Conservation (phyloP, 2,329 filamentous ascomycete genomes). For the Drechslerella coelobrocha region DNA sequence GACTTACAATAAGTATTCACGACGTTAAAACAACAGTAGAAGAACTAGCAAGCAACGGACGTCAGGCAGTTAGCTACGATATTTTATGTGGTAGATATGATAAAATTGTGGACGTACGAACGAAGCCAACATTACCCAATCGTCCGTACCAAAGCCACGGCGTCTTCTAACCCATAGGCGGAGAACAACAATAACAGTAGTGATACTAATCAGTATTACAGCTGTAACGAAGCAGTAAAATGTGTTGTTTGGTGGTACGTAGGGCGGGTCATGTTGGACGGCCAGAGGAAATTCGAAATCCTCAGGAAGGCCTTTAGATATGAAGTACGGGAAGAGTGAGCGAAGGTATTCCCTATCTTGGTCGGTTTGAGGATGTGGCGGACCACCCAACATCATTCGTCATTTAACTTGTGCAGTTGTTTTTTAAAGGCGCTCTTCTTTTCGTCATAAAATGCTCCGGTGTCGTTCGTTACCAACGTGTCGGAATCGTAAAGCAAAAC, state of each 20-base stretch:
- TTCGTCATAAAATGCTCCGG: slow-evolving; percentile 3
- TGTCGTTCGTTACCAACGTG: slow-evolving; percentile 10
- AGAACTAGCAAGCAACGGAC: slow-evolving; percentile 11
- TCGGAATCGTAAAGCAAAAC: slow-evolving; percentile 24
- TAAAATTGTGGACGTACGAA: slow-evolving; percentile 24
- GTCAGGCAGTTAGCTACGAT: not conserved
- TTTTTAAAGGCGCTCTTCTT: slow-evolving; percentile 2
- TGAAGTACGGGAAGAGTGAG: slow-evolving; percentile 20
- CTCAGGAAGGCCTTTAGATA: slow-evolving; percentile 18
- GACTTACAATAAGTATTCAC: slow-evolving; percentile 29
- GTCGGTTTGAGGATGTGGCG: slow-evolving; percentile 36
- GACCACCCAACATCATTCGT: slow-evolving; percentile 10
- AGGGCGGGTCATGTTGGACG: slow-evolving; percentile 19
- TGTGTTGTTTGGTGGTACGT: slow-evolving; percentile 23
- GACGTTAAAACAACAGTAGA: slow-evolving; percentile 30
- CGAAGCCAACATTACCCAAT: slow-evolving; percentile 39
- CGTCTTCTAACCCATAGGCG: slow-evolving; percentile 26
- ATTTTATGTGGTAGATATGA: not conserved
- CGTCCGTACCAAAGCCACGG: slow-evolving; percentile 27
- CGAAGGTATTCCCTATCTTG: slow-evolving; percentile 37
- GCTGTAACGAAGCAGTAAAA: slow-evolving; percentile 33
- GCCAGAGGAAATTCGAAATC: slow-evolving; percentile 36
- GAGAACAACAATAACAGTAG: slow-evolving; percentile 15
- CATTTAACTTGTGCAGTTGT: slow-evolving; percentile 4
- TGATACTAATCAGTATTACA: slow-evolving; percentile 15